These are phyloP conservation scores for Kluyveromyces lactis DNA, from an alignment of 805 yeast genomes.

Conservation along the genomic window DNA sequence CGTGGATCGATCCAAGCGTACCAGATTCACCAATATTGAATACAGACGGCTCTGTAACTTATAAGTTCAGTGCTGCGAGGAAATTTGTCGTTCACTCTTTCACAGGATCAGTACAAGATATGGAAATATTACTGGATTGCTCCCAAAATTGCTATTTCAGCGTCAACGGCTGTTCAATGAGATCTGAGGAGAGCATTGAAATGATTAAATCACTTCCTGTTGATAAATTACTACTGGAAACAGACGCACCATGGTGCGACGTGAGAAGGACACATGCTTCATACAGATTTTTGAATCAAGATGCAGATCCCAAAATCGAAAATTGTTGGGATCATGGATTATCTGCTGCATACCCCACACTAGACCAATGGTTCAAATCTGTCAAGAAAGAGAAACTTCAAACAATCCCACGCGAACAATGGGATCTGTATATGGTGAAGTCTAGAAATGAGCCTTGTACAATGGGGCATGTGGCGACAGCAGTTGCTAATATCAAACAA, in stretches of 20 bases:
- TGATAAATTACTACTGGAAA: conserved; percentile 69
- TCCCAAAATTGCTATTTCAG: conserved; percentile 47
- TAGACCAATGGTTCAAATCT: conserved; percentile 18
- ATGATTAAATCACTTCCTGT: conserved; percentile 65
- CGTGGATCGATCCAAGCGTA: conserved; percentile 2
- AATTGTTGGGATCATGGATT: conserved; percentile 57
- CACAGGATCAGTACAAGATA: conserved; percentile 70
- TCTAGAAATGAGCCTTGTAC: conserved; percentile 91
- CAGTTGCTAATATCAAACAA: conserved; percentile 44
- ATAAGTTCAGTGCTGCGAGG: conserved; percentile 30
- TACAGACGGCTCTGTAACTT: conserved; percentile 11
- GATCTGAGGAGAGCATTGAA: conserved; percentile 61
- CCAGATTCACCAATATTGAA: not conserved
- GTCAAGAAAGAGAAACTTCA: conserved; percentile 29
- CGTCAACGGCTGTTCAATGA: conserved; percentile 88
- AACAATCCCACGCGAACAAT: conserved; percentile 17
- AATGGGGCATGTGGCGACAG: conserved; percentile 71
- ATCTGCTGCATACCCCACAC: conserved; percentile 46
- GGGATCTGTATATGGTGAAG: conserved; percentile 44
- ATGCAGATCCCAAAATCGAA: conserved; percentile 39
- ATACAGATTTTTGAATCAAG: conserved; percentile 43
- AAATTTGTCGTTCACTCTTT: conserved; percentile 93
- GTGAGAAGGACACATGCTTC: conserved; percentile 77
- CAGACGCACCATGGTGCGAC: conserved; percentile 99
- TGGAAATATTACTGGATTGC: conserved; percentile 43